Conservation (phyloP, 2,329 filamentous ascomycete species). For the Botryosphaeria dothidea region DNA sequence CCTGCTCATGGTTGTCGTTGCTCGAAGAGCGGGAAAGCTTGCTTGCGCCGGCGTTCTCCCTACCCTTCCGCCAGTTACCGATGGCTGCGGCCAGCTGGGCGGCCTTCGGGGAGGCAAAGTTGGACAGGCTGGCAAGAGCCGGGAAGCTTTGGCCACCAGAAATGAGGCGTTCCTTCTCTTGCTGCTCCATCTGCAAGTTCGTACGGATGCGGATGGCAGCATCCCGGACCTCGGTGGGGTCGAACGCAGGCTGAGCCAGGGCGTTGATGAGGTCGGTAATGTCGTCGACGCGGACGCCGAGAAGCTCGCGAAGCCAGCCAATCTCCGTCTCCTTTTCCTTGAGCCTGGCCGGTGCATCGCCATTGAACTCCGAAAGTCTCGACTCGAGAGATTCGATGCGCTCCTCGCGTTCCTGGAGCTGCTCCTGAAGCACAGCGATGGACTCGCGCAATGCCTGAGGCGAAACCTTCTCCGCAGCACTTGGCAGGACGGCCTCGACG, state of each 20-base stretch:
- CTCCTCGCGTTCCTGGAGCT: slow-evolving; percentile 89
- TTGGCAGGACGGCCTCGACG: slow-evolving; percentile 36
- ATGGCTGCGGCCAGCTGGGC: slow-evolving; percentile 95
- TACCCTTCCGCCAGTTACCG: slow-evolving; percentile 84
- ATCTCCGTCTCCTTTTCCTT: slow-evolving; percentile 94
- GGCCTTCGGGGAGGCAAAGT: slow-evolving; percentile 78
- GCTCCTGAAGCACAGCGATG: slow-evolving; percentile 94
- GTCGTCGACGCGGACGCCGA: slow-evolving; percentile 87
- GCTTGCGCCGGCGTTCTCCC: slow-evolving; percentile 49
- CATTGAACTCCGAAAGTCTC: slow-evolving; percentile 67
- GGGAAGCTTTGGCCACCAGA: slow-evolving; percentile 64
- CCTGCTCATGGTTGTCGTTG: slow-evolving; percentile 14
- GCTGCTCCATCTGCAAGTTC: slow-evolving; percentile 96
- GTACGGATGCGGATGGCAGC: slow-evolving; percentile 90
- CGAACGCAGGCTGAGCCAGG: slow-evolving; percentile 72
- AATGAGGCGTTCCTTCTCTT: slow-evolving; percentile 85
- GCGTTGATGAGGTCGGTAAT: slow-evolving; percentile 87
- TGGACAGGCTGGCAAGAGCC: slow-evolving; percentile 74
- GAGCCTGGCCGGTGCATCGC: slow-evolving; percentile 77
- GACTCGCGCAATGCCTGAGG: slow-evolving; percentile 93
- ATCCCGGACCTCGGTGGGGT: slow-evolving; percentile 79
- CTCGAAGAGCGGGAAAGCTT: slow-evolving; percentile 29
- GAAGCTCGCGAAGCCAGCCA: slow-evolving; percentile 87
- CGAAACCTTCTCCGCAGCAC: slow-evolving; percentile 80
- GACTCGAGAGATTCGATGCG: slow-evolving; percentile 85